These are phyloP conservation scores for Coelastrella sp. DNA, from an alignment of 139 green algal genomes.

Conservation along the genomic window DNA sequence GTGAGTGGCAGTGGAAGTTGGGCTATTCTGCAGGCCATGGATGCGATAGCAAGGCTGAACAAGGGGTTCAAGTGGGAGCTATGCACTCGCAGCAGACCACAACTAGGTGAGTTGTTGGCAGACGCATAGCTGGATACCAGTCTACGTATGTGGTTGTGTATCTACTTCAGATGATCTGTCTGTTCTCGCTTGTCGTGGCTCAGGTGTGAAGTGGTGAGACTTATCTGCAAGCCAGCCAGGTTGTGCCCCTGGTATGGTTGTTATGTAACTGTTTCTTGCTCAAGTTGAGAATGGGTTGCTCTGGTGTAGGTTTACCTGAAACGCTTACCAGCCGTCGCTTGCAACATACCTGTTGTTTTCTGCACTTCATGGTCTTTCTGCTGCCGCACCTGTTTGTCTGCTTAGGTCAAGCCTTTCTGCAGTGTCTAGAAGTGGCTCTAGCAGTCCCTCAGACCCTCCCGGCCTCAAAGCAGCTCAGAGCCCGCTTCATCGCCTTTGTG, in stretches of 20 bases:
- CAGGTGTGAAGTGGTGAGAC: too few species aligned
- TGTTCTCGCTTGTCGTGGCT: too few species aligned
- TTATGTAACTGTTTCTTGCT: too few species aligned
- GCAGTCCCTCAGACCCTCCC: constrained; percentile 66
- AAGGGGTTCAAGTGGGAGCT: constrained; percentile 84
- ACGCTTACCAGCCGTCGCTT: too few species aligned
- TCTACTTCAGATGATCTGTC: too few species aligned
- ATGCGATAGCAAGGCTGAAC: constrained; percentile 77
- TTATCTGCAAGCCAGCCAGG: too few species aligned
- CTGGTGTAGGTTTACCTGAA: too few species aligned
- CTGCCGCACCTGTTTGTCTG: too few species aligned
- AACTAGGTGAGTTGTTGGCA: constrained; percentile 62
- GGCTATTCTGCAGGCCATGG: constrained; percentile 63
- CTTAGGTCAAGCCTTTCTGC: constrained; percentile 58
- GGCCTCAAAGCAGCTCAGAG: constrained; percentile 68
- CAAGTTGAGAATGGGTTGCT: too few species aligned
- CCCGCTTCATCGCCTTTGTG: constrained; percentile 82
- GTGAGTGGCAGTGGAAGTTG: background rate
- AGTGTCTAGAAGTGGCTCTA: constrained; percentile 66
- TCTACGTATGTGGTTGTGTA: too few species aligned
- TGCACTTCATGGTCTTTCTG: background rate
- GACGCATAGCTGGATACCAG: background rate
- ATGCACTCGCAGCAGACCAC: constrained; percentile 65
- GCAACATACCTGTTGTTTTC: background rate
- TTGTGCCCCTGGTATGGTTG: too few species aligned